Evolutionary conservation across 139 green algal species (phyloP).

Genomic region (Deuterostichococcus epilithicus): DNA sequence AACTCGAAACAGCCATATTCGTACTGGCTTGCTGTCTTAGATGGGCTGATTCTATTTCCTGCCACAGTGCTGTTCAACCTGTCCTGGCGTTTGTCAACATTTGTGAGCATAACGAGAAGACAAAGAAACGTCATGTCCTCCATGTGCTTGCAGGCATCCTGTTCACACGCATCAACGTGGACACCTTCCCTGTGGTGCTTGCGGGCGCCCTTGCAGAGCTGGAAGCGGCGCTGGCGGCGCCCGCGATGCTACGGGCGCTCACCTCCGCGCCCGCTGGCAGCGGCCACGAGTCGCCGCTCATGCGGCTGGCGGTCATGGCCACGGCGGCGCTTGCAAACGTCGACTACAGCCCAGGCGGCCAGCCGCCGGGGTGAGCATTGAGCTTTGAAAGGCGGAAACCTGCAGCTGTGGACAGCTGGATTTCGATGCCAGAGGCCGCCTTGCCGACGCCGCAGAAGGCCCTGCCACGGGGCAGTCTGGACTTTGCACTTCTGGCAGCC

Average conservation of each 20-base stretch:
- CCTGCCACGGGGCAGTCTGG: background rate
- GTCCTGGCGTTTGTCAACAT: background rate
- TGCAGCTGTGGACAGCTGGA: background rate
- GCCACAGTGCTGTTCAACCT: background rate
- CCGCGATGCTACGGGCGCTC: background rate
- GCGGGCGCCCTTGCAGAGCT: conserved; percentile 21
- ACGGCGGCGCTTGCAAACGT: conserved; percentile 30
- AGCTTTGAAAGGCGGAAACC: background rate
- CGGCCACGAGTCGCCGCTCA: conserved; percentile 23
- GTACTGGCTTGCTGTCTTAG: background rate
- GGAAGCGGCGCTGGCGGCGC: conserved; percentile 8
- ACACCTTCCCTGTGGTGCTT: conserved; percentile 29
- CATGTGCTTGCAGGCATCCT: conserved; percentile 40
- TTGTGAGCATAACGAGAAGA: background rate
- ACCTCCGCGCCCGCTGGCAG: conserved; percentile 1
- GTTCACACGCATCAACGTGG: conserved; percentile 57
- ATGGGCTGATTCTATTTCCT: background rate
- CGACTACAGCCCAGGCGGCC: background rate
- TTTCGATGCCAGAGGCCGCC: background rate
- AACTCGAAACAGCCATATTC: background rate
- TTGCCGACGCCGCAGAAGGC: background rate
- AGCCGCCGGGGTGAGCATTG: conserved; percentile 8
- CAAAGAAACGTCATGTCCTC: background rate
- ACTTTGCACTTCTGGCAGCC: background rate
- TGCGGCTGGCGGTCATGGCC: conserved; percentile 40